A percentile compares a stretch with the other conserved stretches of the same genome.
Evolutionary conservation across 345 rosid genomes (phyloP).

Genomic region (Aquilaria malaccensis): DNA sequence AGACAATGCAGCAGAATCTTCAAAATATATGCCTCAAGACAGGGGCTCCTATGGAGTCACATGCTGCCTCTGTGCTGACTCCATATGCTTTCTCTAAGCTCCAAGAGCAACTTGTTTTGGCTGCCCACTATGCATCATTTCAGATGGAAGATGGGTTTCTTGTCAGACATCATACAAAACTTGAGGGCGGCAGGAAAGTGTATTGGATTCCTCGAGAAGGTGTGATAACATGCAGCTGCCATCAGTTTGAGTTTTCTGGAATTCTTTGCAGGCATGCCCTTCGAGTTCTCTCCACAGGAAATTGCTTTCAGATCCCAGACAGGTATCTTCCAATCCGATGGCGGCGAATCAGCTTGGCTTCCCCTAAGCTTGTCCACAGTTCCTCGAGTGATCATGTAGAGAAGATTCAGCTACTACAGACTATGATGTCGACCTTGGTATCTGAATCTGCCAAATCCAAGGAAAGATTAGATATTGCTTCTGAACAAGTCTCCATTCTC

Average conservation of each 20-base stretch:
- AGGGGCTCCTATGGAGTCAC: conserved; percentile 94
- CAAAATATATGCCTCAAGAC: conserved; percentile 85
- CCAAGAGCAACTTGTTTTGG: conserved; percentile 93
- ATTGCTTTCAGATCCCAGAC: conserved; percentile 92
- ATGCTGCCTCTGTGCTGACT: conserved; percentile 79
- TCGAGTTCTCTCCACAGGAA: conserved; percentile 83
- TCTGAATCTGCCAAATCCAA: conserved; percentile 73
- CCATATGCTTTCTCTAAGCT: conserved; percentile 95
- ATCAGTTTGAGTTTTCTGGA: conserved; percentile 92
- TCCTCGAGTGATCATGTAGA: conserved; percentile 46
- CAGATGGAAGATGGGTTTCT: conserved; percentile 78
- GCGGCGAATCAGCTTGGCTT: conserved; percentile 55
- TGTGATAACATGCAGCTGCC: conserved; percentile 90
- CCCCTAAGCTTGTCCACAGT: conserved; percentile 35
- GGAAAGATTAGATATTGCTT: conserved; percentile 77
- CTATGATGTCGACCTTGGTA: conserved; percentile 61
- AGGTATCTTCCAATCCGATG: conserved; percentile 82
- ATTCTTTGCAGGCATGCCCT: conserved; percentile 91
- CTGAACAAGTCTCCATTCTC: conserved; percentile 63
- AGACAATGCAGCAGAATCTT: conserved; percentile 92
- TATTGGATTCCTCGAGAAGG: conserved; percentile 88
- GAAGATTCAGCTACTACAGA: conserved; percentile 71
- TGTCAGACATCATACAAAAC: conserved; percentile 90
- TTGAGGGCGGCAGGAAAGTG: conserved; percentile 88
- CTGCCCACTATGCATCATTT: conserved; percentile 92